A percentile compares a stretch with the other conserved stretches of the same genome.
Evolutionary conservation across 768 basidiomycete species (phyloP).

Genomic region (Myochromella boudieri): DNA sequence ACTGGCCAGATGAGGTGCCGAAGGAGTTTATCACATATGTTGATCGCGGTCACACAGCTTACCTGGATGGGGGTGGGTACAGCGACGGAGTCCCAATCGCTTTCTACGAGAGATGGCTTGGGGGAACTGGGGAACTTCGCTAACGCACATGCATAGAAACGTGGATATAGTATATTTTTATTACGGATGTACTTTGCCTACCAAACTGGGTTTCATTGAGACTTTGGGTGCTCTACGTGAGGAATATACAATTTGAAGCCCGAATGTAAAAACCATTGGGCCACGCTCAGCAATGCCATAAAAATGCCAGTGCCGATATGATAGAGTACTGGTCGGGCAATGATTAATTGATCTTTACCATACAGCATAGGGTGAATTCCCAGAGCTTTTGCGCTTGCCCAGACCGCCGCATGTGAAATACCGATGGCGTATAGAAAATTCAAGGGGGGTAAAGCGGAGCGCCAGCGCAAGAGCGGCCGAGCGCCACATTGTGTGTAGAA

Average conservation of each 20-base stretch:
- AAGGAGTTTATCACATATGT: constrained; percentile 47
- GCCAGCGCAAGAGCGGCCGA: constrained; percentile 12
- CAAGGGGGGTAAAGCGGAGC: constrained; percentile 8
- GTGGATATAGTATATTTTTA: background rate
- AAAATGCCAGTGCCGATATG: constrained; percentile 34
- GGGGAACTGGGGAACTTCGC: constrained; percentile 2
- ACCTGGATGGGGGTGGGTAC: constrained; percentile 32
- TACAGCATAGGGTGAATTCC: constrained; percentile 20
- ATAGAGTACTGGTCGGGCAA: constrained; percentile 26
- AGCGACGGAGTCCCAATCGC: constrained; percentile 34
- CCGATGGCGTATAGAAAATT: constrained; percentile 21
- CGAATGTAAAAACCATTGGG: constrained; percentile 22
- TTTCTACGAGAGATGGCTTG: constrained; percentile 47
- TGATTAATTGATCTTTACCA: constrained; percentile 21
- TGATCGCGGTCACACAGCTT: constrained; percentile 36
- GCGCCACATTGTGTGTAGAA: constrained; percentile 24
- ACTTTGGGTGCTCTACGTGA: constrained; percentile 9
- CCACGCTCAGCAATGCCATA: constrained; percentile 16
- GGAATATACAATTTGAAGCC: constrained; percentile 18
- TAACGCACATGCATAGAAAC: background rate
- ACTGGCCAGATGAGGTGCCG: constrained; percentile 38
- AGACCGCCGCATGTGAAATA: constrained; percentile 27
- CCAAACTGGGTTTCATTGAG: too few relatives aligned
- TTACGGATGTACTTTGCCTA: background rate
- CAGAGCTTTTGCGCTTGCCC: constrained; percentile 22